Conservation (phyloP, 805 yeast genomes). For the Yarrowia hollandica region DNA sequence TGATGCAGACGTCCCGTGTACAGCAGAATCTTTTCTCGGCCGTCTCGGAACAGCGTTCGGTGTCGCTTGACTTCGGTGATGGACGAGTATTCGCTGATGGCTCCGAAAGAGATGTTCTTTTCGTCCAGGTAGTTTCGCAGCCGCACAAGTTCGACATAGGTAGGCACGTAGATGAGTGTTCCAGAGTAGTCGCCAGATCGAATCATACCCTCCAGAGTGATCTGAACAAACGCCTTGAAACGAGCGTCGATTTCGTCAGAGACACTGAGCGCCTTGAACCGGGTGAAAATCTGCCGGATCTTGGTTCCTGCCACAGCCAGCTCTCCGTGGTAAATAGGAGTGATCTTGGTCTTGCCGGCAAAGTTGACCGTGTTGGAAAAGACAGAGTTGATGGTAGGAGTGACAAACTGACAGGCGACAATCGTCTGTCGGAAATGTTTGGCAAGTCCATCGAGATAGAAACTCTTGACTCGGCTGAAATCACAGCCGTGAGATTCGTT, state of each 20-base stretch:
- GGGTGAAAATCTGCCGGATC: constrained; percentile 56
- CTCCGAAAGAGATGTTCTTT: constrained; percentile 64
- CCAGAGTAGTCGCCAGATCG: constrained; percentile 68
- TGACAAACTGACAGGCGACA: constrained; percentile 68
- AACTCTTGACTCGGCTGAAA: constrained; percentile 86
- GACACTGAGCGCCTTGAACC: constrained; percentile 60
- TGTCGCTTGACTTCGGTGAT: constrained; percentile 70
- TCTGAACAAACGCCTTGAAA: constrained; percentile 75
- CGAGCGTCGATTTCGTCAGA: constrained; percentile 76
- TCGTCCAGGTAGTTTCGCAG: constrained; percentile 65
- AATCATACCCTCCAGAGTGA: constrained; percentile 67
- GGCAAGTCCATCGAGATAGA: constrained; percentile 85
- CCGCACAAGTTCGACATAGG: constrained; percentile 81
- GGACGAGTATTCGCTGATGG: constrained; percentile 79
- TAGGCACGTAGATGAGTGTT: constrained; percentile 75
- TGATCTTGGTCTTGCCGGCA: constrained; percentile 42
- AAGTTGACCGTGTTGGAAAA: constrained; percentile 43
- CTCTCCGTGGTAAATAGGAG: constrained; percentile 53
- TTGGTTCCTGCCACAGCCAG: constrained; percentile 66
- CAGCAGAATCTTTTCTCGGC: constrained; percentile 66
- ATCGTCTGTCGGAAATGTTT: constrained; percentile 72
- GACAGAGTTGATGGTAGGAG: constrained; percentile 79
- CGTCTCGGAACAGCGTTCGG: constrained; percentile 66
- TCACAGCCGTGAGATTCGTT: constrained; percentile 79
- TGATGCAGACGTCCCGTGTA: constrained; percentile 95